These are phyloP conservation scores for Lasiodiplodia gonubiensis DNA, from an alignment of 2,329 filamentous ascomycete genomes.

Conservation along the genomic window DNA sequence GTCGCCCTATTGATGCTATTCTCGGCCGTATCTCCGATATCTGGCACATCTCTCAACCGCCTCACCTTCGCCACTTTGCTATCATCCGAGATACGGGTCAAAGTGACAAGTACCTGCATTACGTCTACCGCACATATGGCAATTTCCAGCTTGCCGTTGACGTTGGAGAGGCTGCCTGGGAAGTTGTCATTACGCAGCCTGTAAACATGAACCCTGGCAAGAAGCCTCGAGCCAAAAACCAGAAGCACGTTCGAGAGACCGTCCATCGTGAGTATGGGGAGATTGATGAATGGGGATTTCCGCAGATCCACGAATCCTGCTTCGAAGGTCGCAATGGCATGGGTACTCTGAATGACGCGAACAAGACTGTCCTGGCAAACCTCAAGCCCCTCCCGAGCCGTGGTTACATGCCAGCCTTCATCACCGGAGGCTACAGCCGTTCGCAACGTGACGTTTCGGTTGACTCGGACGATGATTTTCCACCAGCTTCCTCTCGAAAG, in stretches of 20 bases:
- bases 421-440: constrained; percentile 4
- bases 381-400: constrained; percentile 20
- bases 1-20: constrained; percentile 60
- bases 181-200: constrained; percentile 49
- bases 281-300: constrained; percentile 57
- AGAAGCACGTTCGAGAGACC: constrained; percentile 25
- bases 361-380: constrained; percentile 13
- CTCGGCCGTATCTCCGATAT: constrained; percentile 60
- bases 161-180: constrained; percentile 57
- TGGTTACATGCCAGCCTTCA: constrained; percentile 17
- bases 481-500: constrained; percentile 1
- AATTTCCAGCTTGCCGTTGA: constrained; percentile 62
- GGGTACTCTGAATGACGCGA: constrained; percentile 43
- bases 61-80: constrained; percentile 61
- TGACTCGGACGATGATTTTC: constrained; percentile 17
- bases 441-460: constrained; percentile 1
- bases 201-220: constrained; percentile 39
- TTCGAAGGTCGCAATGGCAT: constrained; percentile 50
- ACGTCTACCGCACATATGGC: constrained; percentile 60
- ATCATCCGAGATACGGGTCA: constrained; percentile 61
- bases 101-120: constrained; percentile 52
- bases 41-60: constrained; percentile 65
- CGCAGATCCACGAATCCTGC: constrained; percentile 39
- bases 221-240: constrained; percentile 31
- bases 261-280: constrained; percentile 34